Percentiles rank a stretch among this genome's conserved stretches.
Evolutionary conservation across 805 yeast genomes (phyloP).

Genomic region (Candida insectorum): DNA sequence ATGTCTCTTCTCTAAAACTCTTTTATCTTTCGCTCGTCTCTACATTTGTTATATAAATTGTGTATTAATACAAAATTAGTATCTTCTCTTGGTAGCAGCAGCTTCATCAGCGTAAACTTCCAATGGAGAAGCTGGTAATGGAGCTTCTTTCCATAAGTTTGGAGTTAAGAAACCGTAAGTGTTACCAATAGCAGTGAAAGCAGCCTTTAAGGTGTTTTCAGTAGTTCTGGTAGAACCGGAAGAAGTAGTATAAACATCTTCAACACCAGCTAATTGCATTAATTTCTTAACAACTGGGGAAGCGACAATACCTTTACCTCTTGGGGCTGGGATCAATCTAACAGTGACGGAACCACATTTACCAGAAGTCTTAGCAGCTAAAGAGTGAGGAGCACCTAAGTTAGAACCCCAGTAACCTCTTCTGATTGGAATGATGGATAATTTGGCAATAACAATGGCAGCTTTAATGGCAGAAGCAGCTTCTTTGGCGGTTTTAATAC

Average conservation of each 20-base stretch:
- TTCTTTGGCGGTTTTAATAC: slow-evolving; percentile 99
- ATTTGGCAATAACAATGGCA: slow-evolving; percentile 98
- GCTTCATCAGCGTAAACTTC: slow-evolving; percentile 91
- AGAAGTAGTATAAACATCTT: slow-evolving; percentile 98
- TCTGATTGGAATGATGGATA: slow-evolving; percentile 98
- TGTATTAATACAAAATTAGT: slow-evolving; percentile 39
- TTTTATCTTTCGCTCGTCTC: too few relatives aligned
- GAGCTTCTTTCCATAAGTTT: slow-evolving; percentile 91
- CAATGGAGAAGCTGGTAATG: slow-evolving; percentile 87
- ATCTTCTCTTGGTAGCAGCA: slow-evolving; percentile 70
- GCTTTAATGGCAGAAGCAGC: slow-evolving; percentile 99
- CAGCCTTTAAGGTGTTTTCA: slow-evolving; percentile 99
- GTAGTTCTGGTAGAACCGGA: slow-evolving; percentile 99
- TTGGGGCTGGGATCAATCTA: slow-evolving; percentile 99
- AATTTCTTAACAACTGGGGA: slow-evolving; percentile 99
- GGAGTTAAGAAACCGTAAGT: slow-evolving; percentile 99
- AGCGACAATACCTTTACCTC: slow-evolving; percentile 99
- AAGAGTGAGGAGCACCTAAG: slow-evolving; percentile 99
- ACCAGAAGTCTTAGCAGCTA: slow-evolving; percentile 97
- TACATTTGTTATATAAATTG: too few relatives aligned
- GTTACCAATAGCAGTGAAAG: slow-evolving; percentile 99
- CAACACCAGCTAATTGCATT: slow-evolving; percentile 99
- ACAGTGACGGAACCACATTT: slow-evolving; percentile 99
- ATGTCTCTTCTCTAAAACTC: too few relatives aligned
- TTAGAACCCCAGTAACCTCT: slow-evolving; percentile 99